These are phyloP conservation scores for Phaffomyces opuntiae DNA, from an alignment of 805 yeast genomes.

Conservation along the genomic window DNA sequence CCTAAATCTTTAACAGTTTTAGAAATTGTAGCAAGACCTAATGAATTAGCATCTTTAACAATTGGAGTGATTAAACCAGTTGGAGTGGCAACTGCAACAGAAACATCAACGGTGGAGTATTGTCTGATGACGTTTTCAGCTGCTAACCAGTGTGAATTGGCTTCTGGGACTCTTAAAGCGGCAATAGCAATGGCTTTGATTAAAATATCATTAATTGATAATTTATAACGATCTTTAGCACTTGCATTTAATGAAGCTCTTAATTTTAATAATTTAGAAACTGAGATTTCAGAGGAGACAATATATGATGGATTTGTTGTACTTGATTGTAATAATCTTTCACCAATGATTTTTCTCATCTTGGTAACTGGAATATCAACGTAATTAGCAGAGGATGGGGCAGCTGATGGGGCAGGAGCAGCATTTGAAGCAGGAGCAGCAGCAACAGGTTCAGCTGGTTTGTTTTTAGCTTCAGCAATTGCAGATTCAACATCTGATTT, in stretches of 20 bases:
- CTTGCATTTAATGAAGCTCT: constrained; percentile 83
- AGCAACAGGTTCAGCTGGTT: constrained; percentile 21
- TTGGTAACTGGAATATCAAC: constrained; percentile 80
- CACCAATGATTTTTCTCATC: constrained; percentile 93
- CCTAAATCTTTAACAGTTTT: constrained; percentile 84
- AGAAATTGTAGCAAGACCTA: constrained; percentile 82
- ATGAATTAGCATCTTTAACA: constrained; percentile 77
- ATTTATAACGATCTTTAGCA: constrained; percentile 79
- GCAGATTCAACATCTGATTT: constrained; percentile 82
- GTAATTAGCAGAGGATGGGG: constrained; percentile 42
- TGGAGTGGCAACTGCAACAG: constrained; percentile 97
- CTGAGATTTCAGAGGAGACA: constrained; percentile 81
- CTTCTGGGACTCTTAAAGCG: constrained; percentile 83
- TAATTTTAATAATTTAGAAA: constrained; percentile 83
- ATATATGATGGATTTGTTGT: constrained; percentile 87
- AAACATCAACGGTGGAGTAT: constrained; percentile 86
- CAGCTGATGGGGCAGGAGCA: constrained; percentile 38
- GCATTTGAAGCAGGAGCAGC: constrained; percentile 30
- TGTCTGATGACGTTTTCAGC: constrained; percentile 86
- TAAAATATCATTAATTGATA: constrained; percentile 90
- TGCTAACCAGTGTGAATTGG: constrained; percentile 90
- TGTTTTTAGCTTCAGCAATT: constrained; percentile 38
- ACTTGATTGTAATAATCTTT: constrained; percentile 81
- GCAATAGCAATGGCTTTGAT: constrained; percentile 94
- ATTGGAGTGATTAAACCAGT: constrained; percentile 96